Conservation (phyloP, 2,329 filamentous ascomycete genomes). For the Stagonosporopsis chrysanthemi region DNA sequence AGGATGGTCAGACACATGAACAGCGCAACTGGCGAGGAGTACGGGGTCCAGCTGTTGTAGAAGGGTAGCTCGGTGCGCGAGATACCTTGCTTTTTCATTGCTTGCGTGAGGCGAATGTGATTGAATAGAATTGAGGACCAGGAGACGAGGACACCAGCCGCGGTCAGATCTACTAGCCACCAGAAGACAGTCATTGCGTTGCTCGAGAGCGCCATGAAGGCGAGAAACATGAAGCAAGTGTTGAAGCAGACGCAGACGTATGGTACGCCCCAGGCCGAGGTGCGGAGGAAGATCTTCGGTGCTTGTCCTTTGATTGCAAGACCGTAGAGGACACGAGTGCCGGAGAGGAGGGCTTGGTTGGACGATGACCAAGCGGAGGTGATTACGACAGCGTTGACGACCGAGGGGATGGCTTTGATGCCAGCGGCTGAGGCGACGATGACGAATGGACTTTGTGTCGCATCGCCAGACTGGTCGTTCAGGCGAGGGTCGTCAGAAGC, state of each 20-base stretch:
- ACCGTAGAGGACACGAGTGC: conserved; percentile 58
- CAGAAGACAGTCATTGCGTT: conserved; percentile 60
- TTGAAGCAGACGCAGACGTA: conserved; percentile 46
- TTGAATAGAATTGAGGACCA: conserved; percentile 63
- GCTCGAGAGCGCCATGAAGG: conserved; percentile 57
- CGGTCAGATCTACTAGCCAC: conserved; percentile 75
- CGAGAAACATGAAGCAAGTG: conserved; percentile 53
- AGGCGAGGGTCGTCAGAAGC: conserved; percentile 60
- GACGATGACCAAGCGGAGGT: conserved; percentile 74
- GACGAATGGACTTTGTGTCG: conserved; percentile 51
- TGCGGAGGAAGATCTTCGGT: conserved; percentile 57
- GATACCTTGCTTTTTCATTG: conserved; percentile 59
- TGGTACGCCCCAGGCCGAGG: conserved; percentile 52
- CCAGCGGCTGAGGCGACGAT: conserved; percentile 73
- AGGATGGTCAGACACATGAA: conserved; percentile 65
- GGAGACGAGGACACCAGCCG: conserved; percentile 59
- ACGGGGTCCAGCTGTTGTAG: conserved; percentile 47
- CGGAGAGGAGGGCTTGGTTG: conserved; percentile 67
- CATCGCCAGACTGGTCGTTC: conserved; percentile 51
- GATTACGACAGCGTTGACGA: conserved; percentile 78
- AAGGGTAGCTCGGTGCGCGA: conserved; percentile 52
- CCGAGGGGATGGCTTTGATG: conserved; percentile 69
- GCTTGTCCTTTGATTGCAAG: conserved; percentile 59
- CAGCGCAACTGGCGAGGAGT: conserved; percentile 44
- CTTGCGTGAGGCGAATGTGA: conserved; percentile 62